Base-by-base conservation (phyloP, 768 basidiomycete species). In the Pleurotus ostreatus region DNA sequence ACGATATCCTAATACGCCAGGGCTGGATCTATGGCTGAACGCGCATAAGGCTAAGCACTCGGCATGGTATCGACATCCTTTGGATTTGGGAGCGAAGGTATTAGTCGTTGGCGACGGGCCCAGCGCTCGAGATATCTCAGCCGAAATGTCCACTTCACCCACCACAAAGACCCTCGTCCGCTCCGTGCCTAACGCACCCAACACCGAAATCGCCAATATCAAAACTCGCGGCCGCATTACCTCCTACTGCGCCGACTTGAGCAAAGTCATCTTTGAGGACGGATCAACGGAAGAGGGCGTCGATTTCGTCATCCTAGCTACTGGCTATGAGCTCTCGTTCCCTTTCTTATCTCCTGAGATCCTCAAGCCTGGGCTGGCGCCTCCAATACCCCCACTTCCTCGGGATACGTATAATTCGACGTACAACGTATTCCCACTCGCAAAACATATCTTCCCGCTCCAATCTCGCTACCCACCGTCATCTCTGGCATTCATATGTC, bases 231-330 rank as follows among this genome's bases (percentile, higher is more conserved):
- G 51, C 6, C 51, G 51, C 7, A 39, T 53, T 15, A 39, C 39
- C 4, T 41, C 37, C 9, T 81, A 83, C 61, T 70, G 68, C 12
- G 30, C 30, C 30, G 61, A 64, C 8, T 34, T 58, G 16, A 60
- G 62, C 2, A 68, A 69, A 39, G 82, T 85, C 5, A 63, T 74
- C 30, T 86, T 89, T 60, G 80, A 78, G 57, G 87, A 88, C 57
- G 84, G 82, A 1, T 70, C 79, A 1, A 62, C 66, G 11, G 86
- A 88, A 64, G 60, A 68, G 30, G 74, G 72, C 4, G 72, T 92
- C 55, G 82, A 86, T 60, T 70, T 80, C 59, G 83, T 82, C 60
- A 82, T 92, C 52, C 70, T 92, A 15, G 91, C 89, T 2, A 94
- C 91, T 2, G 92, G 91, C 9, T 94, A 87, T 65, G 71, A 85